phyloP scores from a whole-genome alignment of 345 rosid genomes.

The Hevea brasiliensis region DNA sequence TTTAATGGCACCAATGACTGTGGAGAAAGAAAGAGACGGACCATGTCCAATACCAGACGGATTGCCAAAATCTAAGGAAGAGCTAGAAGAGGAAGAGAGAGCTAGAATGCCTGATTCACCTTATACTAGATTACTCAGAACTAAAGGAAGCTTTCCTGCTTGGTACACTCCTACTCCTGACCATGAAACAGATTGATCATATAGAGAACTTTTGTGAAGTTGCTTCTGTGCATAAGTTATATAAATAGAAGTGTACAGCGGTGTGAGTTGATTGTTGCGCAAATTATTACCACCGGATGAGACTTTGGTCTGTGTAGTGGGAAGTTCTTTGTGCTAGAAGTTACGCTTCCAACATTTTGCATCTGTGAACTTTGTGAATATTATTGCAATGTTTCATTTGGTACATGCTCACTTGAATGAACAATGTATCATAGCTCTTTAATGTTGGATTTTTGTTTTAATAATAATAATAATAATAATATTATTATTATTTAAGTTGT shows the following conservation, averaged over 20 bases:
- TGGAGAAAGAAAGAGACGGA: slow-evolving; percentile 27
- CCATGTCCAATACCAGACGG: slow-evolving; percentile 69
- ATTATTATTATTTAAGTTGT: not conserved
- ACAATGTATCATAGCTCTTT: not conserved
- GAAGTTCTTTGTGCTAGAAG: not conserved
- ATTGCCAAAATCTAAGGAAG: slow-evolving; percentile 66
- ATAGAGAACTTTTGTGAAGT: not conserved
- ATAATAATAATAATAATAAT: too few species aligned
- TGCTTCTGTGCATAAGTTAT: slow-evolving; percentile 6
- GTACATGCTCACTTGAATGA: not conserved
- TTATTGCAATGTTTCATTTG: not conserved
- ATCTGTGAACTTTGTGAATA: not conserved
- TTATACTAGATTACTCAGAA: slow-evolving; percentile 67
- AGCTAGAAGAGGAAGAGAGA: slow-evolving; percentile 79
- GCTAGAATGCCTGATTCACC: slow-evolving; percentile 76
- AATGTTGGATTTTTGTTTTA: not conserved
- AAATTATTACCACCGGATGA: not conserved
- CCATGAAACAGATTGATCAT: slow-evolving; percentile 60
- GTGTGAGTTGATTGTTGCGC: not conserved
- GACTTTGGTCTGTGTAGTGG: not conserved
- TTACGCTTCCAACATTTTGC: not conserved
- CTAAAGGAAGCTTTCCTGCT: slow-evolving; percentile 60
- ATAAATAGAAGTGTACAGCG: not conserved
- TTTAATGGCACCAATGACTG: slow-evolving; percentile 17
- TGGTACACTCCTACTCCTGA: slow-evolving; percentile 81